Evolutionary conservation across 441 rosid species (phyloP).

Genomic region (Erodium moschatum): DNA sequence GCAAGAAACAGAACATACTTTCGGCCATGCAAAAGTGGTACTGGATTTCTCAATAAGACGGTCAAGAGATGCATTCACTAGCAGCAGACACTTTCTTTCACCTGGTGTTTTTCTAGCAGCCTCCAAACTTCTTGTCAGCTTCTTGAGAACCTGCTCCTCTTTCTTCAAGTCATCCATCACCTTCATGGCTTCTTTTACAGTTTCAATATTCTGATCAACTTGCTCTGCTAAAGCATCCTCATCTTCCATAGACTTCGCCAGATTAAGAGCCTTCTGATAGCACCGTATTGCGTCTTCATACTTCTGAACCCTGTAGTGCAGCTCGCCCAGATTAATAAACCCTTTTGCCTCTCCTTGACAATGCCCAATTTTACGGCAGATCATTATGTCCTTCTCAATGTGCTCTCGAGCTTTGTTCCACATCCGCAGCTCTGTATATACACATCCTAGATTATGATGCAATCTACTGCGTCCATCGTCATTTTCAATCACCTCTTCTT

Average conservation of each 20-base stretch:
- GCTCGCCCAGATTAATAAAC: constrained; percentile 84
- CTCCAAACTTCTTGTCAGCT: constrained; percentile 45
- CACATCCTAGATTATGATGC: constrained; percentile 86
- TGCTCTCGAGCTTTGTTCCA: constrained; percentile 74
- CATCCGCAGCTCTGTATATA: constrained; percentile 54
- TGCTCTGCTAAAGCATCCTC: constrained; percentile 69
- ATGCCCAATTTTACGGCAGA: constrained; percentile 65
- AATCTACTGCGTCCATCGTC: constrained; percentile 84
- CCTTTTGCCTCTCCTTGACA: constrained; percentile 93
- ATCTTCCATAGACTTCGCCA: constrained; percentile 90
- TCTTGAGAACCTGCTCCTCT: constrained; percentile 77
- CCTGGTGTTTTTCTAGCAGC: constrained; percentile 49
- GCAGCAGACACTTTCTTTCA: constrained; percentile 59
- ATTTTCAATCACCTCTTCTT: constrained; percentile 65
- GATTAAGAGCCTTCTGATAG: constrained; percentile 63
- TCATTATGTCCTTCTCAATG: constrained; percentile 66
- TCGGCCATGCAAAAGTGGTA: constrained; percentile 60
- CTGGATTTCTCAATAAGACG: constrained; percentile 78
- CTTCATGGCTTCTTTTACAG: constrained; percentile 54
- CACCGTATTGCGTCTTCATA: constrained; percentile 67
- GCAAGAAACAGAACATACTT: constrained; percentile 37
- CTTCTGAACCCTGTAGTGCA: constrained; percentile 62
- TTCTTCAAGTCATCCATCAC: constrained; percentile 62
- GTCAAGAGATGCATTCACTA: constrained; percentile 56
- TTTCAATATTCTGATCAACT: constrained; percentile 52